Evolutionary conservation across 1,284 basidiomycete genomes (phyloP).

Genomic region (Cryptococcus deneoformans): DNA sequence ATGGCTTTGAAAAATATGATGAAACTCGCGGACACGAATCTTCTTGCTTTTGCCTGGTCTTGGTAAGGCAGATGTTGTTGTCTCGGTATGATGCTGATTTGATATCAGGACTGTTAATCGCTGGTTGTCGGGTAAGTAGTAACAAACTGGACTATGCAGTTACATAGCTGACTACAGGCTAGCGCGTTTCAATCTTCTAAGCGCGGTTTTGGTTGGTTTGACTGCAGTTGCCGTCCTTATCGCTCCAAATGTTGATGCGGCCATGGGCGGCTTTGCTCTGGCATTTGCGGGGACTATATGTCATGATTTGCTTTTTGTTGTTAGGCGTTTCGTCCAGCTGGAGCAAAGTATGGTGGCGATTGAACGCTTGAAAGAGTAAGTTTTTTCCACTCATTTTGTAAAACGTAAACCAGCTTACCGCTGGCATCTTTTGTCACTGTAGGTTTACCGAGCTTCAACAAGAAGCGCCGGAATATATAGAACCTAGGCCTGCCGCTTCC

Average conservation of each 20-base stretch:
- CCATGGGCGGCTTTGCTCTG: slow-evolving; percentile 75
- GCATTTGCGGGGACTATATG: slow-evolving; percentile 76
- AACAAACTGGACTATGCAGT: not conserved
- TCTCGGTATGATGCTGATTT: not conserved
- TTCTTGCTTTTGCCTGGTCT: slow-evolving; percentile 77
- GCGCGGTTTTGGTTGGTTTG: slow-evolving; percentile 65
- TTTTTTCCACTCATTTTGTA: not conserved
- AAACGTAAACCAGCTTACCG: no score
- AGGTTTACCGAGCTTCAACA: slow-evolving; percentile 71
- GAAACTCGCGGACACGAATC: slow-evolving; percentile 75
- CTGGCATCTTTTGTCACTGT: not conserved
- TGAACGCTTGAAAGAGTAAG: slow-evolving; percentile 64
- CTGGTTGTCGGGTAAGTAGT: slow-evolving; percentile 40
- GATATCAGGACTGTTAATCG: slow-evolving; percentile 39
- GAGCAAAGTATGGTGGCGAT: slow-evolving; percentile 94
- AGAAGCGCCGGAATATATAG: slow-evolving; percentile 75
- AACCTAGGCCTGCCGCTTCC: slow-evolving; percentile 73
- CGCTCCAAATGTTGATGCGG: slow-evolving; percentile 67
- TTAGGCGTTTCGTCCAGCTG: slow-evolving; percentile 72
- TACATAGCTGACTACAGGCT: not conserved
- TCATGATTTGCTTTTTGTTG: slow-evolving; percentile 60
- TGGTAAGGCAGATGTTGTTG: slow-evolving; percentile 61
- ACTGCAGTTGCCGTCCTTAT: slow-evolving; percentile 68
- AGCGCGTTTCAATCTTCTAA: slow-evolving; percentile 74
- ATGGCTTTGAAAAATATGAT: slow-evolving; percentile 86